Base-by-base conservation (phyloP, 2,329 filamentous ascomycete genomes). In the Fusarium longipes region DNA sequence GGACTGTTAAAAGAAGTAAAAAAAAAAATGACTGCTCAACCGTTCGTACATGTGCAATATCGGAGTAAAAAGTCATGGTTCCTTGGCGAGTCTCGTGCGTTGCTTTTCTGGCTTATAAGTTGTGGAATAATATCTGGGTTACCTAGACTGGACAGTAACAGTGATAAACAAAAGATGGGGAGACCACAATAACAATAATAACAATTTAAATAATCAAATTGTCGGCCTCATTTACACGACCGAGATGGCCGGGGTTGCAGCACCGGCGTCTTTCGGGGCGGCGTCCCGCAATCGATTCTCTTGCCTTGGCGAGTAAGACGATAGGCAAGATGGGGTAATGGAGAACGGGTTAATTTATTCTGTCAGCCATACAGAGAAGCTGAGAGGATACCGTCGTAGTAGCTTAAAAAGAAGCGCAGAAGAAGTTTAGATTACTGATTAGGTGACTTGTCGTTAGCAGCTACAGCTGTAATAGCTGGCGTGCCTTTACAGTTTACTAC, bases 141-240 rank as follows among this genome's bases (percentile, higher is more conserved):
- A 45, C 32, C 20, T n/a, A 43, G 40, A n/a, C n/a, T n/a, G 20
- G 10, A 6, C 17, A 17, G 17, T n/a, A n/a, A 42, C 14, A 40
- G 32, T 38, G 49, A 40, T 42, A 67, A 68, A 67, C 65, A 61
- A 67, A 67, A 65, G 49, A 68, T 65, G 64, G 64, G 52, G 29
- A 47, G 18, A 50, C 39, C 45, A 8, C 32, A 40, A 32, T 38
- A 52, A 35, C 48, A 58, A 30, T 57, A 35, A 43, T n/a, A 12
- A 48, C 20, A 38, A 38, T 49, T 49, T 49, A 45, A 64, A 52
- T 15, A 45, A 54, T 22, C 56, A 40, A 47, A 68, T 47, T 40
- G 58, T 47, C 65, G 47, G 57, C 52, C 65, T 68, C 65, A 68
- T 68, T 65, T 67, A 48, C 63, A 50, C 47, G 44, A 57, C 63